A percentile compares a stretch with the other conserved stretches of the same genome.
Conservation (phyloP, 441 rosid species). For the Pelargonium citronellum region DNA sequence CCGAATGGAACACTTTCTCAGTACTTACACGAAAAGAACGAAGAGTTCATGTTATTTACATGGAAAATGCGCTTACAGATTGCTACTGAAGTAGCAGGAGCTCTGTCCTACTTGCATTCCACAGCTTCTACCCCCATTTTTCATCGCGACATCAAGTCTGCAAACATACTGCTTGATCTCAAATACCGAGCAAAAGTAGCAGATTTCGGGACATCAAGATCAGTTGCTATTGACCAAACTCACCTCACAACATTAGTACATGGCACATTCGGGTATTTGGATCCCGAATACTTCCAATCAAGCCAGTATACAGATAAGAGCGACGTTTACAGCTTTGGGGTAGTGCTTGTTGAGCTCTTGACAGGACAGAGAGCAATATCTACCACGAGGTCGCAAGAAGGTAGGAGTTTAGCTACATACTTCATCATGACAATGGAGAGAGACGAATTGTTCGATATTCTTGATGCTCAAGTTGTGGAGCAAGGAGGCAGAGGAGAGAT, state of each 20-base stretch:
- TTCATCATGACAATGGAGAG: slow-evolving; percentile 8
- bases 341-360: slow-evolving; percentile 5
- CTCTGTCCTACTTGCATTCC: not conserved
- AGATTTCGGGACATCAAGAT: slow-evolving; percentile 7
- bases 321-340: slow-evolving; percentile 4
- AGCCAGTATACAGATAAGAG: slow-evolving; percentile 7
- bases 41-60: not conserved
- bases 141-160: not conserved
- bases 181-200: not conserved
- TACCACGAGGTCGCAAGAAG: slow-evolving; percentile 1
- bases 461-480: not conserved
- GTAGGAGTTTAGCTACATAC: not conserved
- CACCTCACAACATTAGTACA: not conserved
- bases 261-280: slow-evolving; percentile 5
- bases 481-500: slow-evolving; percentile 2
- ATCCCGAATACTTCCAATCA: slow-evolving; percentile 1
- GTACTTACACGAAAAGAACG: not conserved
- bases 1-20: not conserved
- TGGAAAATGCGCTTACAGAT: slow-evolving; percentile 1
- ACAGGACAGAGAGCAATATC: slow-evolving; percentile 4
- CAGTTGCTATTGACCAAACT: not conserved
- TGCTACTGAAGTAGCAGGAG: not conserved
- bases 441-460: slow-evolving; percentile 1
- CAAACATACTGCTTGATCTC: not conserved
- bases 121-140: not conserved